Evolutionary conservation across 2,329 filamentous ascomycete species (phyloP).

Genomic region (Beauveria medogensis): DNA sequence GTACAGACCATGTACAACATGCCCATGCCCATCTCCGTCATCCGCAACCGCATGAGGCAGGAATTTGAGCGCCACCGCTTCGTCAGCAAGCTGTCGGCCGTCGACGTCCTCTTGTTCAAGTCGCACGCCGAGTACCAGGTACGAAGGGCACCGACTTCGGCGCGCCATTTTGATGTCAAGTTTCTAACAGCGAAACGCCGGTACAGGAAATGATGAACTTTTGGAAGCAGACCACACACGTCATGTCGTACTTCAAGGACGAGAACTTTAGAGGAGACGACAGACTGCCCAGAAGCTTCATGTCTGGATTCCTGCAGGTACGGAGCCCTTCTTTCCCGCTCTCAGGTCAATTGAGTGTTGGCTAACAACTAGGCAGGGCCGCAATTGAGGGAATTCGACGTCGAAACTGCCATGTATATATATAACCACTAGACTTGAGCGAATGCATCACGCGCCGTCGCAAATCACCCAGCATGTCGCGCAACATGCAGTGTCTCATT

Average conservation of each 20-base stretch:
- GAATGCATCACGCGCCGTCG: conserved; percentile 3
- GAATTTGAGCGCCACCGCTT: conserved; percentile 96
- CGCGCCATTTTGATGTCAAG: neutral
- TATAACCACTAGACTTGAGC: conserved; percentile 19
- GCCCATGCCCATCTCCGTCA: conserved; percentile 74
- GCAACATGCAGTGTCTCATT: conserved; percentile 2
- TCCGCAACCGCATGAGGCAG: conserved; percentile 90
- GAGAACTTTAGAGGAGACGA: conserved; percentile 71
- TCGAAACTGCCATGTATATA: conserved; percentile 25
- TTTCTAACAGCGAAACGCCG: neutral
- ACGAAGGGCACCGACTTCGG: conserved; percentile 18
- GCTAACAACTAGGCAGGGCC: conserved; percentile 33
- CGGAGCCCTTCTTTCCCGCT: conserved; percentile 20
- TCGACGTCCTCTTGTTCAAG: conserved; percentile 85
- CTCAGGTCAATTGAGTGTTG: conserved; percentile 9
- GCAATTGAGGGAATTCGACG: conserved; percentile 38
- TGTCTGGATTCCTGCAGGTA: conserved; percentile 92
- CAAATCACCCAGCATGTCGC: neutral
- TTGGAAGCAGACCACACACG: conserved; percentile 94
- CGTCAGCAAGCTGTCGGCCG: conserved; percentile 77
- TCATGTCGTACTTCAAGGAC: conserved; percentile 93
- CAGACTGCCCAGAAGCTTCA: conserved; percentile 80
- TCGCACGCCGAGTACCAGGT: conserved; percentile 95
- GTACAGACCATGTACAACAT: conserved; percentile 97
- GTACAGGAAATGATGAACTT: conserved; percentile 92